Base-by-base conservation (phyloP, 768 basidiomycete species). In the Chiua virens region DNA sequence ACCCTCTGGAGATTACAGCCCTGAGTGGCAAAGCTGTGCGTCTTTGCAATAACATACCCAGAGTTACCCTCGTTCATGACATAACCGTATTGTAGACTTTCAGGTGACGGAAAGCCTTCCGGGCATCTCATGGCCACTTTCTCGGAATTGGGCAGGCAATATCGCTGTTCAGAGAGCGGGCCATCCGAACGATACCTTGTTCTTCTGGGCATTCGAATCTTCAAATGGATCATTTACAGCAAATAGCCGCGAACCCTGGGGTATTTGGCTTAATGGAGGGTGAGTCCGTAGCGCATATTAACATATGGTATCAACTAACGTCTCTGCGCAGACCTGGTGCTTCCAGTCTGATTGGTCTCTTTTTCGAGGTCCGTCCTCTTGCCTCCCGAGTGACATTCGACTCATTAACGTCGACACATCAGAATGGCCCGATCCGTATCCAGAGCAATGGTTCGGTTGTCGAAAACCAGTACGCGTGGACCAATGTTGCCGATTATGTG, bases 201-300 rank as follows among this genome's bases (percentile, higher is more conserved):
- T 85, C 69, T 86, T 86, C 58, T 75, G 78, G 70, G 85, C 75
- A 9, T 80, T 82, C 52, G 85, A 86, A 56, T 79, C 78, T 42
- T 64, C 68, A 0, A 59, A 70, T 6, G 83, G 82, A 1, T 85
- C 85, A 8, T 67, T 87, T 35, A 85, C 80, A 4, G 67, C 61
- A 49, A 47, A 55, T 30, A 60, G 61, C 21, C 56, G 56, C 6
- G 75, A 81, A n/a, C 86, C 86, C 13, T 87, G 86, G 86, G 78
- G 77, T 8, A 81, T 88, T 34, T 88, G 85, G 85, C 66, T 87
- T 17, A 86, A 85, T 53, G 86, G 85, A 66, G 85, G 84, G 82
- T 83, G 57, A 39, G 79, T 52, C 8, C 6, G 17, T 8, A 21
- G 7, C 36, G 8, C 14, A 34, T 22, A 14, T n/a, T n/a, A n/a